Base-by-base conservation (phyloP, 176 grass and related monocot genomes). In the Ensete glaucum region DNA sequence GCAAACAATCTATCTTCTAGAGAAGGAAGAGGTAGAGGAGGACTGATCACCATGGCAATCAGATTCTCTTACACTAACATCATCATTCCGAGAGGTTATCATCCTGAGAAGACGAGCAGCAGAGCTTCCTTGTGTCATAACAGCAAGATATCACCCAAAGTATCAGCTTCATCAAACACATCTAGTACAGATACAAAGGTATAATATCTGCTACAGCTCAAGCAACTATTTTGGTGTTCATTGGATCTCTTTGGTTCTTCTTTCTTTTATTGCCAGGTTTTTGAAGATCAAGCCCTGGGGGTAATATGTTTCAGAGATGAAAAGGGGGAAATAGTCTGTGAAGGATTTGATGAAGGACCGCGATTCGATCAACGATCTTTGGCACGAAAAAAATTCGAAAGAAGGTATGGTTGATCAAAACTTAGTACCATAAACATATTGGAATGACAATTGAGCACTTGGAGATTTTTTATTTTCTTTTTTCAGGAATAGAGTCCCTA, bases 281-380 rank as follows among this genome's bases (percentile, higher is more conserved):
- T 89, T 68, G 89, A 96, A 81, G 93, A 96, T 67, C 80, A 89
- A 20, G 62, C 85, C 58, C 84, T 85, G 72, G 93, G 93, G 43
- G 86, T 96, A 11, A 79, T 92, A 24, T 96, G 93, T 81, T 96
- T 92, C 79, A 88, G 49, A 67, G 85, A 96, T 67, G 93, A 85
- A 63, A 85, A 81, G 24, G 93, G 89, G 24, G 93, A 96, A 68
- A 52, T 92, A 70, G 79, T 96, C 78, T 96, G 89, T 43, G 93
- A 96, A 80, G 93, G 93, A 25, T 92, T 86, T 50, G 93, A 96
- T 19, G 93, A 96, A 83, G 89, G 93, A 3, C 93, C 87, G 0
- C 72, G 89, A 75, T 77, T 85, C 16, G 81, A 81, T 65, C 80
- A 51, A 63, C 75, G 34, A 52, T 24, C 82, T 68, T 81, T 75